Conservation (phyloP, 2,329 filamentous ascomycete species). For the Ambrosiella cleistominuta region DNA sequence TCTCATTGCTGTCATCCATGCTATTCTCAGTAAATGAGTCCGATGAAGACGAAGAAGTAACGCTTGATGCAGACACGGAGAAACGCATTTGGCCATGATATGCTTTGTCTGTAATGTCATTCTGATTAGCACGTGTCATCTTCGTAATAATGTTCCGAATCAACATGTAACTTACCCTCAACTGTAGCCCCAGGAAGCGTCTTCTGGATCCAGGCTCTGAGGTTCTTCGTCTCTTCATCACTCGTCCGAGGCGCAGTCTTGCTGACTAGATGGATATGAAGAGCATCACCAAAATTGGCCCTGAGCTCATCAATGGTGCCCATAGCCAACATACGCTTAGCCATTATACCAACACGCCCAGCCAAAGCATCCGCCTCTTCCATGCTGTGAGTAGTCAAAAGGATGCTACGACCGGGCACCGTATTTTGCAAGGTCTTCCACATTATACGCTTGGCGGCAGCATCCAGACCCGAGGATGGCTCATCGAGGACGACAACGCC, state of each 20-base stretch:
- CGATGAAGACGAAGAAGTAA: slow-evolving; percentile 13
- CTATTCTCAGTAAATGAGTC: background rate
- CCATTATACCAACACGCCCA: slow-evolving; percentile 69
- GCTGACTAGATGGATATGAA: slow-evolving; percentile 69
- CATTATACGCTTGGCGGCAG: slow-evolving; percentile 80
- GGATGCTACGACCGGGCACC: slow-evolving; percentile 58
- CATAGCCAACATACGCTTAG: slow-evolving; percentile 67
- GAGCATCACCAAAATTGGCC: slow-evolving; percentile 55
- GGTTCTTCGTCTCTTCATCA: slow-evolving; percentile 45
- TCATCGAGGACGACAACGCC: slow-evolving; percentile 77
- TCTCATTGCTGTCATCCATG: background rate
- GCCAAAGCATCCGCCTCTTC: slow-evolving; percentile 87
- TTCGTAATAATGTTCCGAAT: no score
- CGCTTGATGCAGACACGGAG: slow-evolving; percentile 41
- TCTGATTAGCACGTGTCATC: slow-evolving; percentile 1
- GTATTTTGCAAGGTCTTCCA: slow-evolving; percentile 68
- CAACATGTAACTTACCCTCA: slow-evolving; percentile 24
- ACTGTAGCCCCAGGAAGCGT: slow-evolving; percentile 48
- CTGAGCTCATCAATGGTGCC: slow-evolving; percentile 59
- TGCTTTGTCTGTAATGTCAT: slow-evolving; percentile 32
- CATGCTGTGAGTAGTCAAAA: slow-evolving; percentile 89
- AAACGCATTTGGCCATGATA: slow-evolving; percentile 85
- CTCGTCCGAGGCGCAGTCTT: slow-evolving; percentile 55
- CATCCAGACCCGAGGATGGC: slow-evolving; percentile 75
- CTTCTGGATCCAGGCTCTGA: slow-evolving; percentile 46